These are phyloP conservation scores for Arxiozyma slooffiae DNA, from an alignment of 1,139 yeast species.

Conservation along the genomic window DNA sequence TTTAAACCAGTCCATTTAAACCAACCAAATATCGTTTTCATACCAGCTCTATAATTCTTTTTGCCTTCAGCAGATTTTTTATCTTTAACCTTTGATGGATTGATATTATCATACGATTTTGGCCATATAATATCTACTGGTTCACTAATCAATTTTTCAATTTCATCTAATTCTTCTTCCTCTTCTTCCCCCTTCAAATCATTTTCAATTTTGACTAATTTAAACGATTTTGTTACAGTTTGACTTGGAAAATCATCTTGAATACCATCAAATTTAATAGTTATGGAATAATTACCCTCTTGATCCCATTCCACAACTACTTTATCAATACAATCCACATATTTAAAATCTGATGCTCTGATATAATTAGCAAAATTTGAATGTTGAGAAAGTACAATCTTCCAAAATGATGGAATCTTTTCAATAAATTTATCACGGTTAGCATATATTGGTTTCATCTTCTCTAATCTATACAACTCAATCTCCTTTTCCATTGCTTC, in stretches of 20 bases:
- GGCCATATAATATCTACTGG: slow-evolving; percentile 55
- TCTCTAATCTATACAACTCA: slow-evolving; percentile 40
- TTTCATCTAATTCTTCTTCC: slow-evolving; percentile 40
- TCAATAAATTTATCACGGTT: slow-evolving; percentile 40
- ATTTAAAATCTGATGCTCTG: slow-evolving; percentile 57
- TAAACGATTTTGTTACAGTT: slow-evolving; percentile 44
- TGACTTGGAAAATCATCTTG: slow-evolving; percentile 41
- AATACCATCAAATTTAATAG: slow-evolving; percentile 39
- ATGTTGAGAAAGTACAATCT: slow-evolving; percentile 62
- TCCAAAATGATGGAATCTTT: slow-evolving; percentile 63
- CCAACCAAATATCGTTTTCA: slow-evolving; percentile 69
- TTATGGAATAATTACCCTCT: slow-evolving; percentile 43
- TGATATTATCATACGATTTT: slow-evolving; percentile 39
- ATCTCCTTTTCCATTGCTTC: slow-evolving; percentile 48
- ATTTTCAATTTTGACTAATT: slow-evolving; percentile 29
- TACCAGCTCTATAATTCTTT: slow-evolving; percentile 52
- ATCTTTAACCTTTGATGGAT: slow-evolving; percentile 41
- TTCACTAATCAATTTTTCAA: slow-evolving; percentile 40
- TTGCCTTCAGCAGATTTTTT: slow-evolving; percentile 44
- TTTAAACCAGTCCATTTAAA: slow-evolving; percentile 66
- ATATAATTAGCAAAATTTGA: slow-evolving; percentile 67
- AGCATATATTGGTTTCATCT: slow-evolving; percentile 42
- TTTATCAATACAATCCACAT: slow-evolving; percentile 49
- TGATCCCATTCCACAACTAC: slow-evolving; percentile 42
- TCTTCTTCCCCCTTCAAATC: slow-evolving; percentile 14